Base-by-base conservation (phyloP, 78 protist species). In the Tieghemostelium lacteum region DNA sequence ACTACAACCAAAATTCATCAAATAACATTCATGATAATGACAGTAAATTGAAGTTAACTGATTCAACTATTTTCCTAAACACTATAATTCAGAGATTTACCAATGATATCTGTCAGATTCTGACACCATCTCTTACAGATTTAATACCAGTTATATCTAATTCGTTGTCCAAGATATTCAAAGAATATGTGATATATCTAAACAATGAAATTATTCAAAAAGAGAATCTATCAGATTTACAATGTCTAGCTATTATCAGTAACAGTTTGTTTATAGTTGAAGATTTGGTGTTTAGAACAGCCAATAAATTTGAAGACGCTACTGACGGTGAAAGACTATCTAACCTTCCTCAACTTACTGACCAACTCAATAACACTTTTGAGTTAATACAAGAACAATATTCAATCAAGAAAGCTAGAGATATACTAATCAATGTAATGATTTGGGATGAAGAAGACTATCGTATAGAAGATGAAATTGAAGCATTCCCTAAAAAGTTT, bases 11-110 rank as follows among this genome's bases (percentile, higher is more conserved):
- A 26, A 17, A 70, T 14, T 50, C 10, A 31, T 42, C 17, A 26
- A 60, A 60, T 60, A 36, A 22, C 31, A 69, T 49, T 0, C 31
- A 52, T 17, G n/a, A 6, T 37, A 75, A 83, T 33, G 72, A 69
- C 3, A 61, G 73, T 24, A 83, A 62, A 69, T 33, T 83, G 7
- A 83, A 83, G 29, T 42, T 83, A 24, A 83, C 91, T 19, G 45
- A 71, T 22, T 58, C 72, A 33, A 83, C 91, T 37, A 83, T 83
- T 69, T 83, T 83, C 60, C 60, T 83, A 57, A 83, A 83, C 33
- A 69, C 78, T 20, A 69, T 60, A 2, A 83, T 60, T 55, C 91
- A 83, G 45, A 66, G 75, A 64, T 83, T 83, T 60, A 37, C 91
- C 19, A 83, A 58, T 40, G 91, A 83, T 60, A 83, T 83, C 39